A percentile compares a stretch with the other conserved stretches of the same genome.
Evolutionary conservation across 2,329 filamentous ascomycete species (phyloP).

Genomic region (Hysterium pulicare): DNA sequence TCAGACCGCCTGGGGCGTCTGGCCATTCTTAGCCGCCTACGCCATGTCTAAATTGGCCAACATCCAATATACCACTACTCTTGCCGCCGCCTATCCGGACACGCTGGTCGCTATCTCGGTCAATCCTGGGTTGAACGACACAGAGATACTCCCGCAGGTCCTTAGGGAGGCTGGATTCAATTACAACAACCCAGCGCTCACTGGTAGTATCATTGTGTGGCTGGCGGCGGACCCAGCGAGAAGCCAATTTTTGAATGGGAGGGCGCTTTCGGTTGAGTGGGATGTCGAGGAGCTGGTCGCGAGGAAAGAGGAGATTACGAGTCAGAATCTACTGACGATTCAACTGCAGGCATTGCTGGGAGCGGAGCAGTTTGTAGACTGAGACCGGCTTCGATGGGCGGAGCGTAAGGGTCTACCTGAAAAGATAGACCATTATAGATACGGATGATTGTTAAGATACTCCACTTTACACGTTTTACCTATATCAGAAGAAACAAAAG

Average conservation of each 20-base stretch:
- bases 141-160: neutral
- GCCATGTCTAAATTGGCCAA: no score
- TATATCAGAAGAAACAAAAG: no score
- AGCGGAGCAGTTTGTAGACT: no score
- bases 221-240: conserved; percentile 13
- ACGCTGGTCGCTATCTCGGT: conserved; percentile 19
- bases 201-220: conserved; percentile 16
- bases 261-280: conserved; percentile 13
- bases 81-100: conserved; percentile 17
- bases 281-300: conserved; percentile 21
- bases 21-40: no score
- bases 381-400: no score
- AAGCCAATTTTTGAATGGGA: conserved; percentile 17
- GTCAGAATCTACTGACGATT: conserved; percentile 2
- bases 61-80: no score
- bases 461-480: no score
- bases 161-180: neutral
- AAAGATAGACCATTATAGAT: no score
- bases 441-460: no score
- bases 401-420: no score
- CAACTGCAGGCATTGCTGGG: no score
- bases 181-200: conserved; percentile 9
- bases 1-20: conserved; percentile 14
- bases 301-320: conserved; percentile 19
- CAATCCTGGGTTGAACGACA: neutral